Evolutionary conservation across 176 grass and related monocot species (phyloP).

Genomic region (Otatea glauca): DNA sequence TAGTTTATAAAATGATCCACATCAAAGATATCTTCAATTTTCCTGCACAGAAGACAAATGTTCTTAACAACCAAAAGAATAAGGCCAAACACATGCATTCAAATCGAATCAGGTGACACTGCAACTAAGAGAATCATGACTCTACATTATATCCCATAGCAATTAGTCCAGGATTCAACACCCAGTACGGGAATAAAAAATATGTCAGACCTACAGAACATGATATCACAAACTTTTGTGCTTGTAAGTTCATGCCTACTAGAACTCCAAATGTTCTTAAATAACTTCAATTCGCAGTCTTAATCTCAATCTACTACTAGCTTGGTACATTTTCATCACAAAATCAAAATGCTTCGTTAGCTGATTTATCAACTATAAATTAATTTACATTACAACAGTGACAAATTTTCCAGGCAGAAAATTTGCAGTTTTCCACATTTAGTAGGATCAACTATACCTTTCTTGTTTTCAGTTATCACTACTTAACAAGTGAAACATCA

Average conservation of each 20-base stretch:
- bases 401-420: background rate
- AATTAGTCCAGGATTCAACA: background rate
- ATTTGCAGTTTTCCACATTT: background rate
- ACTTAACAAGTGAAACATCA: background rate
- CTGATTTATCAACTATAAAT: background rate
- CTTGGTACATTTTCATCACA: conserved; percentile 9
- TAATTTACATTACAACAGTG: background rate
- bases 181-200: conserved; percentile 11
- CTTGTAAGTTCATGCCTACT: conserved; percentile 8
- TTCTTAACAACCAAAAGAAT: background rate
- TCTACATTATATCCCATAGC: background rate
- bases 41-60: conserved; percentile 52
- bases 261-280: background rate
- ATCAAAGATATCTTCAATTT: conserved; percentile 84
- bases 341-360: background rate
- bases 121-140: conserved; percentile 1
- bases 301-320: background rate
- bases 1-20: conserved; percentile 87
- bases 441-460: background rate
- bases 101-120: conserved; percentile 14
- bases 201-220: background rate
- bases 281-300: background rate
- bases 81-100: background rate
- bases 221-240: background rate
- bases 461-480: background rate